Base-by-base conservation (phyloP, 73 alveolate species). In the Tetrahymena thermophila region DNA sequence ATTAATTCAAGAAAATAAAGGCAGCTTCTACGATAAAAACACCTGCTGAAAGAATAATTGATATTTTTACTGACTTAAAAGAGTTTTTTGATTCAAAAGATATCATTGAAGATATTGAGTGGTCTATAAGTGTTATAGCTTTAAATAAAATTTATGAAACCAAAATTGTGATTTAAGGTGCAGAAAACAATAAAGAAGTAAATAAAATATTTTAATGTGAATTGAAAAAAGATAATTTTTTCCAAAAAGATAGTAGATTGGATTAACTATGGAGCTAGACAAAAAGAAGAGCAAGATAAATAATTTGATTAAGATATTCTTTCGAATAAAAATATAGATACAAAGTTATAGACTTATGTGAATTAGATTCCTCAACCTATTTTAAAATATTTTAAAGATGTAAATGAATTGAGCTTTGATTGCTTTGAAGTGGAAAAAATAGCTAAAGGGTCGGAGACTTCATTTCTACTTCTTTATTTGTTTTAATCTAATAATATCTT, bases 361-460 rank as follows among this genome's bases (percentile, higher is more conserved):
- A 85, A 34, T 25, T 85, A 38, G 84, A 42, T 42, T 5, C 35
- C 35, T 21, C 34, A 16, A 85, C 35, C 43, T 3, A 85, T 85
- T 19, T 5, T 95, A 85, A 95, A 95, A 17, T 0, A 55, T 6
- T 89, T 95, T 35, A 44, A 43, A 21, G 94, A 85, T 43, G 83
- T 50, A 34, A 93, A 95, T 85, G 95, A 95, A 35, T 43, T 95
- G 93, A 55, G 93, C 94, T 50, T 95, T 34, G 95, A 95, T 93
- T 94, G 95, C 35, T 95, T 95, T 95, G 97, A 95, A 21, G 89
- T 85, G 31, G 97, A 95, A 56, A 95, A 95, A 50, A 34, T 95
- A 17, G 28, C 95, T 34, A 95, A 83, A 35, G 95, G 95, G 13
- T 85, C 43, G 43, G 93, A 85, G 1, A 55, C 94, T n/a, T 93